Evolutionary conservation across 2,329 filamentous ascomycete genomes (phyloP).

Genomic region (Tolypocladium guangdongense): DNA sequence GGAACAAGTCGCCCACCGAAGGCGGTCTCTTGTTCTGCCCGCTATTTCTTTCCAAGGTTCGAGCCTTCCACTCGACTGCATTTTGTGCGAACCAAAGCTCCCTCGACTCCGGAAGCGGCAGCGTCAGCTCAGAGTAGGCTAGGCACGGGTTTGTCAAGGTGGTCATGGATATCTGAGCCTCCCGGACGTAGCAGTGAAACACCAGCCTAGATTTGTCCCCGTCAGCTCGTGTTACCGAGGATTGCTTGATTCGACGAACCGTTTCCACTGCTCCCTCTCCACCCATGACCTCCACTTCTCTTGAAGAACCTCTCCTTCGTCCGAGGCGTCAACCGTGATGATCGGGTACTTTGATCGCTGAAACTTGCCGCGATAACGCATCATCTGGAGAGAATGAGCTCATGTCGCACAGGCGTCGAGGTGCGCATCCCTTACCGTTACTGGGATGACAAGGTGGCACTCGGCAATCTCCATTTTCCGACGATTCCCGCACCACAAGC

Average conservation of each 20-base stretch:
- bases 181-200: conserved; percentile 53
- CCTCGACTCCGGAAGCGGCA: conserved; percentile 52
- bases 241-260: conserved; percentile 22
- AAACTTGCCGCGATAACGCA: conserved; percentile 47
- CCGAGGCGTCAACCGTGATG: conserved; percentile 38
- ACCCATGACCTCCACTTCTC: conserved; percentile 57
- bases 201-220: conserved; percentile 34
- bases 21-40: conserved; percentile 32
- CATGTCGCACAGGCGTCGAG: neutral
- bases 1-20: conserved; percentile 43
- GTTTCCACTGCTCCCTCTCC: conserved; percentile 54
- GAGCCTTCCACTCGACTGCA: conserved; percentile 52
- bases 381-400: conserved; percentile 28
- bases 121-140: conserved; percentile 56
- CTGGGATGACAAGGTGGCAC: conserved; percentile 33
- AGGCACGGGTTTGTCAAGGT: conserved; percentile 53
- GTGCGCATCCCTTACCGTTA: conserved; percentile 24
- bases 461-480: conserved; percentile 47
- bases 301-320: conserved; percentile 45
- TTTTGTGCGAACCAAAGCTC: conserved; percentile 56
- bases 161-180: conserved; percentile 57
- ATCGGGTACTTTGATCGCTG: conserved; percentile 41
- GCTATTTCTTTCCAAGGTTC: conserved; percentile 35
- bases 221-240: neutral
- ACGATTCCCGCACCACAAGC: conserved; percentile 42